Evolutionary conservation across 164 flowering plant genomes (phyloP), one percentile per base, ranked within the genome.

Genomic region (Vitis rupestris): DNA sequence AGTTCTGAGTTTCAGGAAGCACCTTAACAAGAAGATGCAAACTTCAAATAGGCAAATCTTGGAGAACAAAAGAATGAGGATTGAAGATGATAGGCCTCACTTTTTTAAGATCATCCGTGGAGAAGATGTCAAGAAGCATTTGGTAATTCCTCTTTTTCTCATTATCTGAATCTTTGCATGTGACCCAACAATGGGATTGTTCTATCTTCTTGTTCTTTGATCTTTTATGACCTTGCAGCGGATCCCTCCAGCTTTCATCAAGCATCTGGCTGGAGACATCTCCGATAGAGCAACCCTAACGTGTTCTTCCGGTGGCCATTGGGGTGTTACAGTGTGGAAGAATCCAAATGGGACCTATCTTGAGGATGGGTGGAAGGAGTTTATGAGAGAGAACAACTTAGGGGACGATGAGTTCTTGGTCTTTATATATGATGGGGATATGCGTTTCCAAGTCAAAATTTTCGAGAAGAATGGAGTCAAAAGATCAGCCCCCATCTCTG

Each of bases 341-440:
- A 71, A 12, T 10, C 11, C 10, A 1, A 9, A 52, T 1, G 71
- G 48, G 3, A 47, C 66, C 4, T 76, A 16, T 62, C 10, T 80
- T 1, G 17, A 27, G 9, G 48, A 74, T 17, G 82, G 82, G 2
- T 80, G 82, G 82, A 8, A 44, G 48, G 11, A 65, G 12, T 76
- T 76, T 50, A n/a, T 48, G 2, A 66, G 14, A 71, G 59, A 61
- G 4, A 64, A 80, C 55, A 52, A 50, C 1, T 37, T 80, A 1
- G 51, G 63, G 1, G n/a, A 59, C 1, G 0, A 11, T 10, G 80
- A 78, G 49, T 59, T 68, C 19, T 11, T 77, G 29, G 3, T 74
- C 23, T 77, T 80, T 67, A 65, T 5, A 14, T 77, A 80, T 59
- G 69, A 76, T 54, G 83, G 80, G 15, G 8, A 61, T 0, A 63